These are phyloP conservation scores for Oxytropis ochrocephala DNA, from an alignment of 306 rosid species.

Conservation along the genomic window DNA sequence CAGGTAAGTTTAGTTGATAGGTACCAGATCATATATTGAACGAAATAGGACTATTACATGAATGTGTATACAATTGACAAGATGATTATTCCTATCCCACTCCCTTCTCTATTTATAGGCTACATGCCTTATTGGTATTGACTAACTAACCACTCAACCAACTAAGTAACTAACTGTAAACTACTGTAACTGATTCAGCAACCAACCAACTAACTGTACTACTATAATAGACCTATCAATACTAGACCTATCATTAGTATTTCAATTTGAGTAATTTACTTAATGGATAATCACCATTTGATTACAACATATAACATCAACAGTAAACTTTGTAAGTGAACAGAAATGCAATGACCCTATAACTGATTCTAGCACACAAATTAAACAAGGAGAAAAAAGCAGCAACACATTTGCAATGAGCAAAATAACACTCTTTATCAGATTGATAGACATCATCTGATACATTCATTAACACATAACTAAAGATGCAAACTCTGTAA, in stretches of 20 bases:
- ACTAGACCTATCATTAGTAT: too few relatives aligned
- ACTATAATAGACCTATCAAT: too few relatives aligned
- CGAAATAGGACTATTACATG: too few relatives aligned
- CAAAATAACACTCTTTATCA: neutral
- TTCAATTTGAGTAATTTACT: neutral
- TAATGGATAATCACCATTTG: neutral
- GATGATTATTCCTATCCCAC: too few relatives aligned
- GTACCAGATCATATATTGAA: too few relatives aligned
- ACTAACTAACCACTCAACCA: too few relatives aligned
- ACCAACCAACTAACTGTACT: too few relatives aligned
- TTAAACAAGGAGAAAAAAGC: conserved; percentile 6
- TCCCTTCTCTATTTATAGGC: too few relatives aligned
- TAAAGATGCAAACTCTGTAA: conserved; percentile 7
- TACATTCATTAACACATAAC: conserved; percentile 12
- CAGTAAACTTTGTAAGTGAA: neutral
- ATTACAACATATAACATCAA: neutral
- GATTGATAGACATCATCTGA: conserved; percentile 1
- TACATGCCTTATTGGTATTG: too few relatives aligned
- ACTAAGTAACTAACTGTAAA: too few relatives aligned
- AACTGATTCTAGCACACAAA: neutral
- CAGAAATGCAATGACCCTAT: neutral
- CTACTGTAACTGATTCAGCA: too few relatives aligned
- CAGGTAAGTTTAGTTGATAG: neutral
- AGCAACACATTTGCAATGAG: conserved; percentile 5
- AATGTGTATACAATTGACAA: too few relatives aligned